Conservation (phyloP, 208 protist species). For the Lotmaria passim region DNA sequence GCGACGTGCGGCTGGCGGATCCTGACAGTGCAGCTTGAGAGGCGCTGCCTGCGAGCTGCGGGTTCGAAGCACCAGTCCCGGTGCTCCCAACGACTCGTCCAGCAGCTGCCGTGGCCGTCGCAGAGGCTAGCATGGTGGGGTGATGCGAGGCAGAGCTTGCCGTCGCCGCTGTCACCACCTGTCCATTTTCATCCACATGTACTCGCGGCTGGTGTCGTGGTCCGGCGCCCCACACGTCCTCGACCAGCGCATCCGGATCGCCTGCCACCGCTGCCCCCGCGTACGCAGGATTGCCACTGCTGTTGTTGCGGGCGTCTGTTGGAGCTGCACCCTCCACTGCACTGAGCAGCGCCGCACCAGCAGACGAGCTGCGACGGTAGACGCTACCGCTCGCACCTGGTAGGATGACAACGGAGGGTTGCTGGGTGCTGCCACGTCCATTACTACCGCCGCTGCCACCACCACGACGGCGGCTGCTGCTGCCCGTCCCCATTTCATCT, state of each 20-base stretch:
- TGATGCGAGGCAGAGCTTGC: too few species aligned
- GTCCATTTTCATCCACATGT: not conserved
- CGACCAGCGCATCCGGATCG: not conserved
- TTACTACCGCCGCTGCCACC: not conserved
- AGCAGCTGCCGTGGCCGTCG: conserved; percentile 4
- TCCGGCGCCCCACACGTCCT: conserved; percentile 30
- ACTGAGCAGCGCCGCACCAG: not conserved
- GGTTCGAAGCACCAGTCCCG: too few species aligned
- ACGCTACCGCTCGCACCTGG: conserved; percentile 17
- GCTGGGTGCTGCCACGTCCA: conserved; percentile 19
- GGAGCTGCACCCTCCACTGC: too few species aligned
- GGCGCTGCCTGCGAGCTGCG: not conserved
- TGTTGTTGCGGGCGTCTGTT: not conserved
- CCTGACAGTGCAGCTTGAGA: not conserved
- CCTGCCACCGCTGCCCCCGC: not conserved
- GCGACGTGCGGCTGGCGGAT: not conserved
- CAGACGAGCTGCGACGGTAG: conserved; percentile 7
- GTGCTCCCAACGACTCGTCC: not conserved
- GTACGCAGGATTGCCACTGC: not conserved
- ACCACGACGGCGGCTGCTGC: not conserved
- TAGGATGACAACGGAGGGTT: conserved; percentile 24
- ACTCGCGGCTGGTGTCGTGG: conserved; percentile 20
- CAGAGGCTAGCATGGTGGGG: not conserved
- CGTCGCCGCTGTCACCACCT: not conserved
- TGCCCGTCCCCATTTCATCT: conserved; percentile 11